Evolutionary conservation across 1,284 basidiomycete genomes (phyloP).

Genomic region (Anthracocystis setariae): DNA sequence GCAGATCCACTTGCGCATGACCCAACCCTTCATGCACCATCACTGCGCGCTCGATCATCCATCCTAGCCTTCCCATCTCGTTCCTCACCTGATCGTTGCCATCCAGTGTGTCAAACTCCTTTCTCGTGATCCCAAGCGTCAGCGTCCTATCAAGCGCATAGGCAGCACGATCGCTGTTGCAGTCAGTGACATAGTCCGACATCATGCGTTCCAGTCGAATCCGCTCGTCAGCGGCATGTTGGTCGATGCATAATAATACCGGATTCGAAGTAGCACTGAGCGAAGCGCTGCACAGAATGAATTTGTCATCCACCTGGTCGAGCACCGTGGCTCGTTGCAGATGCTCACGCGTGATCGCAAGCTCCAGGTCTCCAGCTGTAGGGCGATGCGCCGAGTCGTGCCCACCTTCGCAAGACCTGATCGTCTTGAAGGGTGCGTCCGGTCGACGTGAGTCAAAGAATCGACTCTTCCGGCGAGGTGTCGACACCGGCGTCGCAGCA

Average conservation of each 20-base stretch:
- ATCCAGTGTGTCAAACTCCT: constrained; percentile 20
- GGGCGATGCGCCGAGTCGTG: neutral
- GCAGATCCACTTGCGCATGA: constrained; percentile 35
- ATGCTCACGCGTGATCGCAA: constrained; percentile 15
- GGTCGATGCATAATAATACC: constrained; percentile 82
- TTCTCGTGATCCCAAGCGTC: constrained; percentile 17
- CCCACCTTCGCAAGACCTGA: neutral
- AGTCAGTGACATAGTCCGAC: constrained; percentile 73
- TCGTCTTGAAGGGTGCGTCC: neutral
- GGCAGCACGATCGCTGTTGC: constrained; percentile 6
- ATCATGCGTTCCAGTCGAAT: constrained; percentile 86
- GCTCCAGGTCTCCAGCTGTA: constrained; percentile 7
- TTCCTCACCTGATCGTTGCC: neutral
- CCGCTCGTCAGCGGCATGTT: constrained; percentile 92
- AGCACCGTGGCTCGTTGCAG: constrained; percentile 68
- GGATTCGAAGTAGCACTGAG: constrained; percentile 34
- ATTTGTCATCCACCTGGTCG: constrained; percentile 87
- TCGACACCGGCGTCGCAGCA: neutral
- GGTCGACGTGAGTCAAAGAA: constrained; percentile 26
- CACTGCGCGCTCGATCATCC: constrained; percentile 10
- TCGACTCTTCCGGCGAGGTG: constrained; percentile 11
- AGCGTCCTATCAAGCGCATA: neutral
- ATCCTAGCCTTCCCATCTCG: constrained; percentile 17
- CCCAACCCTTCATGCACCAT: constrained; percentile 18
- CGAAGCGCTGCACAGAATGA: constrained; percentile 76